phyloP scores from a whole-genome alignment of 257 asterid species.

The Orobanche coerulescens region DNA sequence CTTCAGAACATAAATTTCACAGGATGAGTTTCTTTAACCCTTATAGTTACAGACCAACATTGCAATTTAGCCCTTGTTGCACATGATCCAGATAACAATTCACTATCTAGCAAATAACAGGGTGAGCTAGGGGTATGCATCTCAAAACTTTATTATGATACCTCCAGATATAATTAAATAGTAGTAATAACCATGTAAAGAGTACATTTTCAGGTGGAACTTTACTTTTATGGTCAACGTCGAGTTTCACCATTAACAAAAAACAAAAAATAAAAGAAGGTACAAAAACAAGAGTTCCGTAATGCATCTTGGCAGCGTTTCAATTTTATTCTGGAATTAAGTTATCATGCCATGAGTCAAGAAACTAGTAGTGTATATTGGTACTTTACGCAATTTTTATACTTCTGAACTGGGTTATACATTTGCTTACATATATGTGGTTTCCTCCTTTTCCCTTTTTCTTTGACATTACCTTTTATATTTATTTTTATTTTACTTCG shows the following conservation, averaged over 20 bases:
- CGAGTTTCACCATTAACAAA: background rate
- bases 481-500: no score
- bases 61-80: no score
- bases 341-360: background rate
- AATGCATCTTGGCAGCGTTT: background rate
- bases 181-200: background rate
- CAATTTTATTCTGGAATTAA: background rate
- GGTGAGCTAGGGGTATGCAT: background rate
- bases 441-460: background rate
- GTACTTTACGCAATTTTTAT: background rate
- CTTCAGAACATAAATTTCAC: no score
- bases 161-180: background rate
- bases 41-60: no score
- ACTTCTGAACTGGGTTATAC: background rate
- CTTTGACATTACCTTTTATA: no score
- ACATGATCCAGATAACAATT: background rate
- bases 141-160: background rate
- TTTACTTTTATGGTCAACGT: background rate
- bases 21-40: no score
- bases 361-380: conserved; percentile 1
- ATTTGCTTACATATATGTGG: background rate
- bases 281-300: background rate
- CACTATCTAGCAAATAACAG: background rate
- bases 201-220: background rate
- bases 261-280: no score